Evolutionary conservation across 768 basidiomycete species (phyloP).

Genomic region (Dacryopinax primogenitus): DNA sequence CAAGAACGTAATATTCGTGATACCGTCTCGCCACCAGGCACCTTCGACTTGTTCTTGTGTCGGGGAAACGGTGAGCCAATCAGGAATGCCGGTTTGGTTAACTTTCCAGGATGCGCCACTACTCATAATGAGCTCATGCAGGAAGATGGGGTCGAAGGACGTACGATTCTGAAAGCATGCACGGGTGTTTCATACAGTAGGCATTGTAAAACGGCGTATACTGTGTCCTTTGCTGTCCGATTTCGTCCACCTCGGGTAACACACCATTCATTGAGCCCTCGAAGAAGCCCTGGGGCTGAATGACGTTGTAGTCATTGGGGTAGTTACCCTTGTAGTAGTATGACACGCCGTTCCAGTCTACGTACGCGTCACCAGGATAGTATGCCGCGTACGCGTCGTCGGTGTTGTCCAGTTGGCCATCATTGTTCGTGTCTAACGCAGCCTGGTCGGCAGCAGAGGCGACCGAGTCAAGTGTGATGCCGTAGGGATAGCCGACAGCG

Average conservation of each 20-base stretch:
- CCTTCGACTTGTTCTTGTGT: conserved; percentile 14
- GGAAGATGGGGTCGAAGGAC: background rate
- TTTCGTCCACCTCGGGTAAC: conserved; percentile 2
- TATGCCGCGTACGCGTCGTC: conserved; percentile 22
- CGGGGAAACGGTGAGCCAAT: background rate
- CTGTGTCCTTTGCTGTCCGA: background rate
- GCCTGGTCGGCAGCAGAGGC: conserved; percentile 16
- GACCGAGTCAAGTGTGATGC: conserved; percentile 3
- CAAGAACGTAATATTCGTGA: conserved; percentile 19
- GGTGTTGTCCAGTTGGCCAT: conserved; percentile 16
- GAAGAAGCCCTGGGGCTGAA: conserved; percentile 3
- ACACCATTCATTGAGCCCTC: conserved; percentile 2
- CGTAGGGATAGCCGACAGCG: conserved; percentile 1
- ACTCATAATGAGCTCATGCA: background rate
- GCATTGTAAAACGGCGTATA: background rate
- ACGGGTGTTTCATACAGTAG: background rate
- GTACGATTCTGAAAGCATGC: conserved; percentile 5
- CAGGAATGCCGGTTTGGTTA: background rate
- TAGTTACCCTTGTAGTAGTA: conserved; percentile 17
- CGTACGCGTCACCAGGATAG: conserved; percentile 22
- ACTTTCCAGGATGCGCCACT: conserved; percentile 5
- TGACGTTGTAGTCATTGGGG: conserved; percentile 6
- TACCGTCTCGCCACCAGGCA: conserved; percentile 16
- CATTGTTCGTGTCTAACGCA: conserved; percentile 21
- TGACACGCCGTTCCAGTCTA: conserved; percentile 24